Evolutionary conservation across 1,284 basidiomycete species (phyloP).

Genomic region (Meira miltonrushii): DNA sequence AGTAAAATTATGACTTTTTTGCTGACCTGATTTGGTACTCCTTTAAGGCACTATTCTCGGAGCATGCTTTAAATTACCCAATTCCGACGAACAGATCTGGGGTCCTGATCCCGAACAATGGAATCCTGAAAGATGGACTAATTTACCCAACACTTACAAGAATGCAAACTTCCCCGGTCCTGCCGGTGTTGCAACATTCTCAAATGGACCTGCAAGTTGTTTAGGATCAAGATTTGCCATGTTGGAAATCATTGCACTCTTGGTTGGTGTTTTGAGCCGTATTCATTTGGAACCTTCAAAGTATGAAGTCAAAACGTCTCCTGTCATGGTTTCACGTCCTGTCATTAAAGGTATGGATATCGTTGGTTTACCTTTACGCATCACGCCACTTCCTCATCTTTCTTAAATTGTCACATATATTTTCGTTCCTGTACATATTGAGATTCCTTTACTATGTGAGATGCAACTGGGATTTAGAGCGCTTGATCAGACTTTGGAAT

Average conservation of each 20-base stretch:
- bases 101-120: background rate
- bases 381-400: background rate
- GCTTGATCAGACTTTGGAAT: no score
- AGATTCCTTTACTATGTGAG: no score
- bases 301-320: background rate
- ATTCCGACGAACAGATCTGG: background rate
- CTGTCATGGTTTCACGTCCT: background rate
- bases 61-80: background rate
- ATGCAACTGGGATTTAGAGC: no score
- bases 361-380: background rate
- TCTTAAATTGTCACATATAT: no score
- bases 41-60: background rate
- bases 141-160: slow-evolving; percentile 3
- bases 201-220: slow-evolving; percentile 4
- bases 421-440: background rate
- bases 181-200: background rate
- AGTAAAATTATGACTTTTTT: background rate
- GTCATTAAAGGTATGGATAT: background rate
- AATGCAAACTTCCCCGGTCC: background rate
- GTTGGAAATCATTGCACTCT: background rate
- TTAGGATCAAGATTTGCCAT: slow-evolving; percentile 4
- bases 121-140: background rate
- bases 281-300: background rate
- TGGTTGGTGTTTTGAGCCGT: background rate
- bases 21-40: background rate